Base-by-base conservation (phyloP, 2,329 filamentous ascomycete species). In the Penicillium sp. region DNA sequence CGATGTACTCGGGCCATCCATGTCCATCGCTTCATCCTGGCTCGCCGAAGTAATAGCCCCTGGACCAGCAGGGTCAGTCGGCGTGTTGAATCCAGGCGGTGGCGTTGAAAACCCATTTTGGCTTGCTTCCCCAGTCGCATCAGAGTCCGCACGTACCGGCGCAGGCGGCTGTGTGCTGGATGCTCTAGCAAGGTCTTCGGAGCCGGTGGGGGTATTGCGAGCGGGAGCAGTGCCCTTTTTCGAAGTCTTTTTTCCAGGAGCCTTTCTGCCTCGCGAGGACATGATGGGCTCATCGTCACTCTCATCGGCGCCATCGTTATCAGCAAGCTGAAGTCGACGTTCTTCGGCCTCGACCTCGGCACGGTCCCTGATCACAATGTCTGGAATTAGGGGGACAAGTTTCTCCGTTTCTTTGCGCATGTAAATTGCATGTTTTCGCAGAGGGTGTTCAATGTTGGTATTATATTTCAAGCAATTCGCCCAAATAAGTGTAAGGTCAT, bases 381-480 rank as follows among this genome's bases (percentile, higher is more conserved):
- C 94, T 0, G 94, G 94, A 58, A 99, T 99, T 38, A 97, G 78
- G 6, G 92, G 92, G 13, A 96, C 92, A 39, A 99, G 83, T 73
- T 97, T 97, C 75, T 97, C 93, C 0, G 94, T 96, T 75, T 97
- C 92, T 70, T 94, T 97, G 62, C 91, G 86, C 94, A 99, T 97
- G 61, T 91, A 90, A 55, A 96, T 86, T 11, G 94, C 94, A 80
- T 97, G 95, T 69, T 94, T 91, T 40, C 94, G 85, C 46, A 97
- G 79, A 26, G 90, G 90, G 67, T 97, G 91, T 57, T 86, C 86
- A 64, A 91, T 87, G 59, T 95, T 91, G 61, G 90, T 89, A 71
- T 99, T 99, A 74, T 97, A 99, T 66, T 89, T 91, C 52, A 99
- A 79, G 71, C 94, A 99, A 69, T 99, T 99, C 53, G 91, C 85